phyloP scores from a whole-genome alignment of 2,329 filamentous ascomycete genomes.

The Aspergillus ochraceoroseus region DNA sequence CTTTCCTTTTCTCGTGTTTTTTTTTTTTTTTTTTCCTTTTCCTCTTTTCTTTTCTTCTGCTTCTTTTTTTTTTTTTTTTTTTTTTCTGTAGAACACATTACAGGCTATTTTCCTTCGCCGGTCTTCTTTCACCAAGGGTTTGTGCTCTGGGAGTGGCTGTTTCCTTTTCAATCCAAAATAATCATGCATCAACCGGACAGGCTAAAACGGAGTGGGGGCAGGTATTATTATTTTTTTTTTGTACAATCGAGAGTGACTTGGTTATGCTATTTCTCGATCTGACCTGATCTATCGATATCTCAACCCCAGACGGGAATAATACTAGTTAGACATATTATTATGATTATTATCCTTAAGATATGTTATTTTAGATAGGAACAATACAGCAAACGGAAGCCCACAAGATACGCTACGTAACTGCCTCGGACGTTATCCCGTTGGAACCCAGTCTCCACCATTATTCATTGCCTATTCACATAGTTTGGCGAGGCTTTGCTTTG shows the following conservation, averaged over 20 bases:
- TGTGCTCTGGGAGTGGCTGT: constrained; percentile 14
- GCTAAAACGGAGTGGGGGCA: constrained; percentile 13
- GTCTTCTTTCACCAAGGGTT: neutral
- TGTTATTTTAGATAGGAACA: constrained; percentile 9
- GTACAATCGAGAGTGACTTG: constrained; percentile 19
- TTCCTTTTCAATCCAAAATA: constrained; percentile 13
- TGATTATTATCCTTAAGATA: too few relatives aligned
- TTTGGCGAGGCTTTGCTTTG: too few relatives aligned
- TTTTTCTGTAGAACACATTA: constrained; percentile 12
- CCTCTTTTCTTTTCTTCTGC: neutral
- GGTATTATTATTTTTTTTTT: constrained; percentile 9
- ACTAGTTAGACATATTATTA: constrained; percentile 14
- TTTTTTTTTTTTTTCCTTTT: constrained; percentile 2
- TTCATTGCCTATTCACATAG: too few relatives aligned
- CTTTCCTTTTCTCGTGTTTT: constrained; percentile 6
- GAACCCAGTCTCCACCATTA: neutral
- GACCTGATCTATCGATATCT: constrained; percentile 19
- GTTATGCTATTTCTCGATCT: constrained; percentile 15
- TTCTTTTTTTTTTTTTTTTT: constrained; percentile 1
- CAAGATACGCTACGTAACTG: neutral
- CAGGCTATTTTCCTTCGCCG: constrained; percentile 6
- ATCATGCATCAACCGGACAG: constrained; percentile 16
- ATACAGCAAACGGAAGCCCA: constrained; percentile 4
- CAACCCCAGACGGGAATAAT: constrained; percentile 18
- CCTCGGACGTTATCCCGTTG: too few relatives aligned